Base-by-base conservation (phyloP, 1,284 basidiomycete genomes). In the Pterulicium gracile region DNA sequence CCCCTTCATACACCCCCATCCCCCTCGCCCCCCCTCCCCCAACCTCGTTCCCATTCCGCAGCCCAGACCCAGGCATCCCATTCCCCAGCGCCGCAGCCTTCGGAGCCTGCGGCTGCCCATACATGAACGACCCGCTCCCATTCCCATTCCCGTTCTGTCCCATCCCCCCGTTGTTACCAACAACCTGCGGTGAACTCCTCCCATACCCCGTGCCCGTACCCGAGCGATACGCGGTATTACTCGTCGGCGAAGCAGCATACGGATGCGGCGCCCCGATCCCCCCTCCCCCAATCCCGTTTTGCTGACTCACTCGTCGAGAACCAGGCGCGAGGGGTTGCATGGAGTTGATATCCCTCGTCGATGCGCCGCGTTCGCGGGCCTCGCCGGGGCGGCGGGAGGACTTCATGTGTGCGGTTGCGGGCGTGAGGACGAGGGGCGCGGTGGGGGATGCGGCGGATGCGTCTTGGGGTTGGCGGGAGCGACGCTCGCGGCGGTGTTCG, bases 301-400 rank as follows among this genome's bases (percentile, higher is more conserved):
- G 73, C 56, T 82, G 79, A 54, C 82, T 87, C 2, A 69, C 69
- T 36, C 81, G 75, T 45, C 80, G 70, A 56, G 75, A 77, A 12
- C 69, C 68, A 7, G 84, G 75, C 7, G 75, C 68, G 24, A 81
- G 61, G 4, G 76, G 75, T 55, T 83, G 81, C 19, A 76, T 77
- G 53, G 78, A 82, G 51, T 61, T 59, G 46, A 68, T 65, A 50
- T 82, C 74, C 36, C 79, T 72, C 13, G 68, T 56, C 19, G 65
- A 61, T 14, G 66, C 67, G 50, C 67, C 57, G 21, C 68, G 67
- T 50, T 76, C 72, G 39, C 63, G 65, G 44, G 64, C 58, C n/a
- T n/a, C n/a, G 40, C 68, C 62, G 50, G 75, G 67, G 24, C 81
- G 72, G 47, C 64, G 63, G 47, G 62, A 65, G 46, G 53, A 55